Evolutionary conservation across 495 filamentous ascomycete genomes (phyloP), one percentile per base, ranked within the genome.

Genomic region (Xylaria palmicola): DNA sequence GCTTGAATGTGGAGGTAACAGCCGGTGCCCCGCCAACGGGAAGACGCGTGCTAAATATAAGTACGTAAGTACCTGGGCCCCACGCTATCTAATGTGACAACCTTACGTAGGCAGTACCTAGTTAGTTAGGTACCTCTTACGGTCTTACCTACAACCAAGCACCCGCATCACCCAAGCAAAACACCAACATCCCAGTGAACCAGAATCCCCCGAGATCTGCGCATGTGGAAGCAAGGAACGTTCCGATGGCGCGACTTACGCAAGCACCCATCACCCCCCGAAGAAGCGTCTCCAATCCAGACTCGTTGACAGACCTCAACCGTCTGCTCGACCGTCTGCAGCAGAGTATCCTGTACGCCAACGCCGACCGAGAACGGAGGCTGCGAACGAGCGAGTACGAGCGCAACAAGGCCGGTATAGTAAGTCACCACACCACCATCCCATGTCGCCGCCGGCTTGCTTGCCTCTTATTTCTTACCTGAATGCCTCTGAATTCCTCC

Each of bases 321-420:
- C 83, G 89, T n/a, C 82, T 93, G n/a, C 83, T 95, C 51, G 75
- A 79, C 55, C 86, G 90, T 2, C 78, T 96, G 6, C 86, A 93
- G 69, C 80, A 86, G 50, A 89, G 84, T 60, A 81, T 96, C 48
- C 81, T 93, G 30, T 83, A 84, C 19, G 82, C 88, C 52, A 82
- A 85, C 47, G 75, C 85, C 56, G 84, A 89, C 54, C 77, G 85
- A 7, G 80, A 79, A 60, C 68, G 66, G 17, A 77, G 79, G 22
- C 75, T 92, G 34, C 79, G 80, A 30, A 77, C 75, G 44, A 91
- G 85, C 62, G 86, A 86, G 68, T 86, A 83, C 63, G 89, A 94
- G 73, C 83, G 91, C 44, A 83, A 81, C 60, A 86, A 86, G 74
- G 84, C 88, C 20, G 77, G 76, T 27, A 80, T 83, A 63, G 88